Evolutionary conservation across 768 basidiomycete species (phyloP).

Genomic region (Serendipita indica): DNA sequence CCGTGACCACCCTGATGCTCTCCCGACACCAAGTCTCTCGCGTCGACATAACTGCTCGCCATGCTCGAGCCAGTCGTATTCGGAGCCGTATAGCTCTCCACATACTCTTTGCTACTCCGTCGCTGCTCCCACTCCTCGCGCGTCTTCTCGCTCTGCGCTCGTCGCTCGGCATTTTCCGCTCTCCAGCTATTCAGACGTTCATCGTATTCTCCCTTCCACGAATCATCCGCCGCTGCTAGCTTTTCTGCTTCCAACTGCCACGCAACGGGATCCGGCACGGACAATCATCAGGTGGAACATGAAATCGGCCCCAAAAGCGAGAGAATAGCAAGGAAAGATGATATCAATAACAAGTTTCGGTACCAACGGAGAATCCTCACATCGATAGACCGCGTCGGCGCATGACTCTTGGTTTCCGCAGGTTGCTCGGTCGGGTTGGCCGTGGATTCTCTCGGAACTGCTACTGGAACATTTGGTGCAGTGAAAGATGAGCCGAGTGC

Average conservation of each 20-base stretch:
- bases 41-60: conserved; percentile 25
- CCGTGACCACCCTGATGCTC: conserved; percentile 21
- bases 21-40: conserved; percentile 27
- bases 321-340: no score
- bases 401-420: background rate
- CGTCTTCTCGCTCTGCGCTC: conserved; percentile 59
- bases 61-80: background rate
- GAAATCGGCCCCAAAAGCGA: no score
- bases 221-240: conserved; percentile 24
- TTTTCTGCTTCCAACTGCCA: background rate
- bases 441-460: background rate
- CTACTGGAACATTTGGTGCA: background rate
- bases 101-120: background rate
- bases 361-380: background rate
- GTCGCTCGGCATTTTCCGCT: conserved; percentile 51
- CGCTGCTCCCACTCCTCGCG: conserved; percentile 23
- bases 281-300: no score
- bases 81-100: background rate
- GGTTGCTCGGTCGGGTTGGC: background rate
- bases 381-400: background rate
- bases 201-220: conserved; percentile 58
- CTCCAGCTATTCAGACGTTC: conserved; percentile 56
- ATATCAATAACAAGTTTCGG: no score
- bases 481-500: background rate
- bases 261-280: no score